Percentiles rank a stretch among this genome's conserved stretches.
Evolutionary conservation across 441 rosid genomes (phyloP).

Genomic region (Gossypium schwendimanii): DNA sequence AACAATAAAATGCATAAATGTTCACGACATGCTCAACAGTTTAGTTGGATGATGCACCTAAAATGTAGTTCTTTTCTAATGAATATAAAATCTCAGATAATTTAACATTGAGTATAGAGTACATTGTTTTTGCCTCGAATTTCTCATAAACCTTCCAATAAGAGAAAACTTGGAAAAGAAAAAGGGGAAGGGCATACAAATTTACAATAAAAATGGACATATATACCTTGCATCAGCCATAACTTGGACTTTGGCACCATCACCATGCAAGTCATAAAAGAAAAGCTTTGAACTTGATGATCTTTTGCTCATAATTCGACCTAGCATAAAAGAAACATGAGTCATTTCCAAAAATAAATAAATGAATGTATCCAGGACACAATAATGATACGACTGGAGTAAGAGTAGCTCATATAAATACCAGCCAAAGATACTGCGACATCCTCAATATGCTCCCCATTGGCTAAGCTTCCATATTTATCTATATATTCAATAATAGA

Average conservation of each 20-base stretch:
- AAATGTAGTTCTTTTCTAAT: neutral
- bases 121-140: neutral
- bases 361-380: neutral
- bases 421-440: constrained; percentile 51
- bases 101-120: neutral
- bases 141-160: neutral
- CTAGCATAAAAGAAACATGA: constrained; percentile 25
- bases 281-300: constrained; percentile 69
- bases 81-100: neutral
- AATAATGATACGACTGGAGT: neutral
- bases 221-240: constrained; percentile 75
- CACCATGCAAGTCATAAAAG: constrained; percentile 68
- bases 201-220: neutral
- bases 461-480: constrained; percentile 39
- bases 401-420: constrained; percentile 16
- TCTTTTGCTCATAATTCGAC: constrained; percentile 75
- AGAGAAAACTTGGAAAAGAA: neutral
- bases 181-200: neutral
- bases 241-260: constrained; percentile 67
- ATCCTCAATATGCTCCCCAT: constrained; percentile 63
- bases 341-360: neutral
- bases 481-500: constrained; percentile 43
- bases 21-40: neutral
- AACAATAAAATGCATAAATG: neutral
- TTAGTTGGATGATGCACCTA: neutral